Evolutionary conservation across 1,139 yeast species (phyloP).

Genomic region (Wickerhamomyces sp.): DNA sequence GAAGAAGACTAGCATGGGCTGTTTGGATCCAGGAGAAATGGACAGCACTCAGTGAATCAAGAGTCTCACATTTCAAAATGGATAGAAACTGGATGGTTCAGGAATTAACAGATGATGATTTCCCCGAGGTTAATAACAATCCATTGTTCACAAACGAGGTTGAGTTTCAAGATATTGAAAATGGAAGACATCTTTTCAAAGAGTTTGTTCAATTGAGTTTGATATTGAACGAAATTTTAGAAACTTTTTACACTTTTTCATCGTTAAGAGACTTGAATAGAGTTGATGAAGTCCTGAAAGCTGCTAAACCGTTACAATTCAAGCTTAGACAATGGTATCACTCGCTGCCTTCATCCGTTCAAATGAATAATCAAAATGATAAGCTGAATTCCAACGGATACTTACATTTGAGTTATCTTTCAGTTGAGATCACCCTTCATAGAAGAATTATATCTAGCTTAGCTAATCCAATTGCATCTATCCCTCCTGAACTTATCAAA

Average conservation of each 20-base stretch:
- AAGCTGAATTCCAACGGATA: slow-evolving; percentile 68
- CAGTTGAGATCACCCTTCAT: slow-evolving; percentile 81
- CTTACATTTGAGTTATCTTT: slow-evolving; percentile 78
- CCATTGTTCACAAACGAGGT: background rate
- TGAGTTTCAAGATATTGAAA: slow-evolving; percentile 38
- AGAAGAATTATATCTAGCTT: slow-evolving; percentile 53
- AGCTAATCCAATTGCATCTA: slow-evolving; percentile 27
- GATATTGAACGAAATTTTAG: slow-evolving; percentile 68
- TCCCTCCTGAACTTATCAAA: slow-evolving; percentile 55
- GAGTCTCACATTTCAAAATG: slow-evolving; percentile 70
- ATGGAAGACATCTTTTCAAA: slow-evolving; percentile 67
- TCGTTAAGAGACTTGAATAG: slow-evolving; percentile 52
- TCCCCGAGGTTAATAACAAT: slow-evolving; percentile 43
- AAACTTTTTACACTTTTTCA: slow-evolving; percentile 63
- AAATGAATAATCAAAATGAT: slow-evolving; percentile 58
- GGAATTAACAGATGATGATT: slow-evolving; percentile 62
- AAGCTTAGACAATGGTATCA: slow-evolving; percentile 81
- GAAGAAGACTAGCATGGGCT: slow-evolving; percentile 90
- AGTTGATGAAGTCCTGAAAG: slow-evolving; percentile 60
- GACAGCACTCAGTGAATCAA: slow-evolving; percentile 69
- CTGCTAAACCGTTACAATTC: slow-evolving; percentile 84
- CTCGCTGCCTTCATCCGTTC: slow-evolving; percentile 63
- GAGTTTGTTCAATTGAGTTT: slow-evolving; percentile 64
- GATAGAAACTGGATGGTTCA: slow-evolving; percentile 68
- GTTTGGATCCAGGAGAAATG: slow-evolving; percentile 87